Evolutionary conservation across 768 basidiomycete species (phyloP).

Genomic region (Tricholoma furcatifolium): DNA sequence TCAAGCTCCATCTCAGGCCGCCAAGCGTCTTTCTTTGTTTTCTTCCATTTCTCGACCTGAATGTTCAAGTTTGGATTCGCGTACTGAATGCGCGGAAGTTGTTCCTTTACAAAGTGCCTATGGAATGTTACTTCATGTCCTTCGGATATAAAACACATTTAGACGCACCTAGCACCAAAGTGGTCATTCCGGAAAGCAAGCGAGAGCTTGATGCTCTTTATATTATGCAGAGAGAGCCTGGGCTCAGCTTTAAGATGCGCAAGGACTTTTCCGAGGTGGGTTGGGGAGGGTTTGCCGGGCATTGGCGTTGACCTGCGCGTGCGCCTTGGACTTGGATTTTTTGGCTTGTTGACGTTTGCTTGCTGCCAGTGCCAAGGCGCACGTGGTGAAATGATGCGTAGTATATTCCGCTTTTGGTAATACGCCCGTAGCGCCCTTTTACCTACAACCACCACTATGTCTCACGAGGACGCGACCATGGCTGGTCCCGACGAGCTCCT

Average conservation of each 20-base stretch:
- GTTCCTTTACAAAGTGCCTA: slow-evolving; percentile 78
- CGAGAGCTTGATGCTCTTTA: slow-evolving; percentile 54
- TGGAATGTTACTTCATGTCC: background rate
- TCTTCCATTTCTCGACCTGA: slow-evolving; percentile 51
- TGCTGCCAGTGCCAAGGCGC: slow-evolving; percentile 2
- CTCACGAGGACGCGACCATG: slow-evolving; percentile 14
- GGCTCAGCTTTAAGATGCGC: slow-evolving; percentile 50
- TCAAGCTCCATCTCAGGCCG: slow-evolving; percentile 58
- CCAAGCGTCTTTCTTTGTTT: slow-evolving; percentile 55
- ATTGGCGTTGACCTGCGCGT: slow-evolving; percentile 7
- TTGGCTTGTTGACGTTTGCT: slow-evolving; percentile 13
- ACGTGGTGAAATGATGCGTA: slow-evolving; percentile 3
- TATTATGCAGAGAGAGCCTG: slow-evolving; percentile 43
- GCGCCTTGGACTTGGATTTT: slow-evolving; percentile 14
- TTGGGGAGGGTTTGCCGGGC: slow-evolving; percentile 29
- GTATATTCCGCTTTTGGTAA: background rate
- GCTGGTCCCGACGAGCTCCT: slow-evolving; percentile 40
- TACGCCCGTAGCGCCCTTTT: no score
- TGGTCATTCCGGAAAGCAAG: slow-evolving; percentile 66
- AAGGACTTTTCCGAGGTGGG: slow-evolving; percentile 55
- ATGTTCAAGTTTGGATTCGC: slow-evolving; percentile 70
- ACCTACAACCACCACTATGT: background rate
- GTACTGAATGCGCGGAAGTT: slow-evolving; percentile 76
- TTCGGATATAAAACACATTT: background rate
- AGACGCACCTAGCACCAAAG: slow-evolving; percentile 67